Evolutionary conservation across 768 basidiomycete species (phyloP).

Genomic region (Paxillus ammoniavirescens): DNA sequence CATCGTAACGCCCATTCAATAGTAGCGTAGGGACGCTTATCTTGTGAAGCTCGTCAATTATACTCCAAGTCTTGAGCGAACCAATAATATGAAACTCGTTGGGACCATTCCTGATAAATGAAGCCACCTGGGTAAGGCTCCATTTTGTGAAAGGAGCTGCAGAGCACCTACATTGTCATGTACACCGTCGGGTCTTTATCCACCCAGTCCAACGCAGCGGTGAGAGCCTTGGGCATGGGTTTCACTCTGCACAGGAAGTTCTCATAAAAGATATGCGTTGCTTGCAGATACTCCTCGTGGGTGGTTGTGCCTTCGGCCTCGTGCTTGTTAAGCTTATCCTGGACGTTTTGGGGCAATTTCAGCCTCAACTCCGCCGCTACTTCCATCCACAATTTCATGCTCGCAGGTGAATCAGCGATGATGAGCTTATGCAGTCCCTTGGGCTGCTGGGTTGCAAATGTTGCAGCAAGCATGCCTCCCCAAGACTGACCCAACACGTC

Average conservation of each 20-base stretch:
- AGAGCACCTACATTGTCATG: conserved; percentile 40
- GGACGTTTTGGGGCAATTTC: conserved; percentile 40
- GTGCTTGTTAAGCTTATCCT: conserved; percentile 40
- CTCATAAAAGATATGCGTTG: conserved; percentile 40
- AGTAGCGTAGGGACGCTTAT: conserved; percentile 34
- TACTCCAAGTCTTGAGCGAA: conserved; percentile 35
- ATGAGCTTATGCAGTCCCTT: conserved; percentile 46
- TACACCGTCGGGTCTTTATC: conserved; percentile 49
- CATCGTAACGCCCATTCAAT: conserved; percentile 37
- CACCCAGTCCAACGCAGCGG: conserved; percentile 30
- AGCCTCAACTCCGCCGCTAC: conserved; percentile 29
- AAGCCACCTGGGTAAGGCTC: background rate
- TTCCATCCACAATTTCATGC: conserved; percentile 42
- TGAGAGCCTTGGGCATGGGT: conserved; percentile 43
- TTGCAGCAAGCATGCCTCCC: conserved; percentile 46
- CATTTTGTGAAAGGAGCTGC: background rate
- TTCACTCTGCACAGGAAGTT: conserved; percentile 43
- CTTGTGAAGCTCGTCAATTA: conserved; percentile 32
- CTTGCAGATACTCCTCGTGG: conserved; percentile 44
- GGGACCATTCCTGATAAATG: conserved; percentile 36
- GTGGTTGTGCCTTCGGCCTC: conserved; percentile 45
- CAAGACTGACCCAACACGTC: conserved; percentile 42
- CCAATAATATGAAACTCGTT: conserved; percentile 35
- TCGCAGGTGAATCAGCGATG: conserved; percentile 44
- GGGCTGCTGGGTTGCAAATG: conserved; percentile 36